Base-by-base conservation (phyloP, 768 basidiomycete genomes). In the Auricularia sp. region DNA sequence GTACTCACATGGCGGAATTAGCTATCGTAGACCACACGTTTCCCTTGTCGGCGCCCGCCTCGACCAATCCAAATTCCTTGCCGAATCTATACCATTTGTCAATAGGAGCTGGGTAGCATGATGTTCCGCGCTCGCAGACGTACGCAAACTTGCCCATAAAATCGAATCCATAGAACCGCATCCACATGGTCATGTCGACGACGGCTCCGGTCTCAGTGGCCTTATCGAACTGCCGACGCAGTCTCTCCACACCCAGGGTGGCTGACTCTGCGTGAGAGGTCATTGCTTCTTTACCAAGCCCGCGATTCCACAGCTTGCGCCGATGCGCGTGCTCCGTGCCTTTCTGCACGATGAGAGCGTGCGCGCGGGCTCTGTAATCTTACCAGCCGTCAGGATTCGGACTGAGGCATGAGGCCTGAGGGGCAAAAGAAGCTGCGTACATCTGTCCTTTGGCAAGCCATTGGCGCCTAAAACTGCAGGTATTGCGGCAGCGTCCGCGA, bases 391-490 rank as follows among this genome's bases (percentile, higher is more conserved):
- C 24, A 13, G 29, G 29, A 59, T 8, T 29, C 29, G 4, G 14
- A 10, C 8, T 14, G 11, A 21, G 47, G 6, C 47, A 6, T 29
- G 54, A 18, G n/a, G 29, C 54, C n/a, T 29, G 29, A 29, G 29
- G 29, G 29, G 34, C 24, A 6, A 7, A 59, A 29, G 2, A 33
- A n/a, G 10, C 16, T 29, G 18, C 65, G 71, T 71, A 65, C 73
- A 71, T 39, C 71, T 71, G 35, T 84, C 85, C 73, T 86, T 86
- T 0, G 83, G 80, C n/a, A 84, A 73, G 6, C 83, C 85, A 24
- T 73, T 71, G 37, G 74, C 69, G 2, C 85, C 85, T 76, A 85
- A 77, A 59, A 85, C 68, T 3, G 81, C 77, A 0, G 67, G 68
- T 14, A 85, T 74, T 4, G 79, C 80, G 18, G 75, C 73, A 3